Base-by-base conservation (phyloP, 2,329 filamentous ascomycete species). In the Clathrospora elynae region DNA sequence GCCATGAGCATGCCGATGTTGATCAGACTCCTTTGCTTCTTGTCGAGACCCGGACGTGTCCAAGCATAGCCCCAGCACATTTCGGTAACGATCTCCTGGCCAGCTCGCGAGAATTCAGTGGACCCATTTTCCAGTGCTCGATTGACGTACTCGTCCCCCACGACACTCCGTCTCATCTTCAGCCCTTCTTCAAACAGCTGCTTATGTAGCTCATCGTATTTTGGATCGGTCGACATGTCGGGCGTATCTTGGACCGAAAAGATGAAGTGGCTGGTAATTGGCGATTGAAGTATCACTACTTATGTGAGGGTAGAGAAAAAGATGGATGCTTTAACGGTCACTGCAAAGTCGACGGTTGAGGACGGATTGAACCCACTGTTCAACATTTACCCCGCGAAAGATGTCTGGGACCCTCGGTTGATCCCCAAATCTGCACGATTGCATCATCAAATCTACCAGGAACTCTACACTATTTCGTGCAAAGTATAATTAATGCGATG, bases 1-100 rank as follows among this genome's bases (percentile, higher is more conserved):
- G 81, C 81, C 63, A 79, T 80, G 31, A 86, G 71, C 78, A 86
- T 85, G 33, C 78, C 82, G 33, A 86, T 80, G 62, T 85, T 85
- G 38, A 86, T 69, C 40, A 86, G 72, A 38, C 76, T 80, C 32
- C 83, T 76, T 53, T 82, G 78, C 62, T 85, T 83, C 46, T 78
- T 75, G 23, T 79, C 76, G 6, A 86, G 75, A 0, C 83, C 83
- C 0, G 81, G 82, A 6, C 83, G 77, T 3, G 79, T 79, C 83
- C 83, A 87, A 17, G 79, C 77, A 45, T 76, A 76, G 10, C 82
- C 83, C 83, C 83, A 86, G 69, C 79, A 81, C 62, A 75, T 80
- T 67, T 85, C 82, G 1, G 82, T 85, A 2, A 84, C 77, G 24
- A 84, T 73, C 52, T 85, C 78, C 65, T 86, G 83, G 53, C 80